Percentiles rank a stretch among this genome's conserved stretches.
phyloP scores from a whole-genome alignment of 2,329 filamentous ascomycete species.

The Taxawa tesnikishii region DNA sequence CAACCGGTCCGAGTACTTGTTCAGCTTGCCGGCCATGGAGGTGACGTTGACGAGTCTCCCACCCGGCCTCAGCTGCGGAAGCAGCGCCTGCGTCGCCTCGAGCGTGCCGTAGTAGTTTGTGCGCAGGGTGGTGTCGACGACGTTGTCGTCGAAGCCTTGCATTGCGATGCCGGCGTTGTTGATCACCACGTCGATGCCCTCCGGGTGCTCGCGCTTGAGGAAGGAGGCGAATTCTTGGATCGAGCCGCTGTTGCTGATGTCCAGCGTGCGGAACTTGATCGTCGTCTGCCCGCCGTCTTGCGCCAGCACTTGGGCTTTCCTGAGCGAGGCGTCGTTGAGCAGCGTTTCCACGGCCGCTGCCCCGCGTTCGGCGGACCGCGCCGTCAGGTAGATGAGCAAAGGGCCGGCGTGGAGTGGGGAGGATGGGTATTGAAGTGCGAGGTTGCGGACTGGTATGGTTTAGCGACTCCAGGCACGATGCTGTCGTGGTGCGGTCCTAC shows the following conservation, averaged over 20 bases:
- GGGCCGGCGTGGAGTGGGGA: constrained; percentile 34
- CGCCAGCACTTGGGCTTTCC: constrained; percentile 32
- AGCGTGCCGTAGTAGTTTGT: constrained; percentile 43
- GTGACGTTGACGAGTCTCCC: constrained; percentile 40
- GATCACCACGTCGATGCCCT: constrained; percentile 40
- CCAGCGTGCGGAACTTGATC: constrained; percentile 34
- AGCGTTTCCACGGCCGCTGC: constrained; percentile 34
- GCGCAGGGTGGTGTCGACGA: constrained; percentile 36
- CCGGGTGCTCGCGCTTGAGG: constrained; percentile 31
- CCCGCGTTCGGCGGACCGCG: constrained; percentile 35
- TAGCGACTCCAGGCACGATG: neutral
- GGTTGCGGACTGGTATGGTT: constrained; percentile 31
- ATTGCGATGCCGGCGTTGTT: constrained; percentile 42
- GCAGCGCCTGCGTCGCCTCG: constrained; percentile 29
- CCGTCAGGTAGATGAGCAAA: constrained; percentile 42
- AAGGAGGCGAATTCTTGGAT: constrained; percentile 29
- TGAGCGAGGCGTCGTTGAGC: constrained; percentile 30
- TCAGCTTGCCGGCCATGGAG: constrained; percentile 31
- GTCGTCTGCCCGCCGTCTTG: constrained; percentile 31
- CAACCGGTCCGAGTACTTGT: constrained; percentile 33
- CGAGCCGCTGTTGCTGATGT: constrained; percentile 35
- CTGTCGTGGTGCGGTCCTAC: constrained; percentile 12
- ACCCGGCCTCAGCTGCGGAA: constrained; percentile 31
- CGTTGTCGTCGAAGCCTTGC: constrained; percentile 32
- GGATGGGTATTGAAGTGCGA: constrained; percentile 40